Percentiles rank a stretch among this genome's conserved stretches.
Conservation (phyloP, 2,329 filamentous ascomycete species). For the Penicillium aurantiogriseum region DNA sequence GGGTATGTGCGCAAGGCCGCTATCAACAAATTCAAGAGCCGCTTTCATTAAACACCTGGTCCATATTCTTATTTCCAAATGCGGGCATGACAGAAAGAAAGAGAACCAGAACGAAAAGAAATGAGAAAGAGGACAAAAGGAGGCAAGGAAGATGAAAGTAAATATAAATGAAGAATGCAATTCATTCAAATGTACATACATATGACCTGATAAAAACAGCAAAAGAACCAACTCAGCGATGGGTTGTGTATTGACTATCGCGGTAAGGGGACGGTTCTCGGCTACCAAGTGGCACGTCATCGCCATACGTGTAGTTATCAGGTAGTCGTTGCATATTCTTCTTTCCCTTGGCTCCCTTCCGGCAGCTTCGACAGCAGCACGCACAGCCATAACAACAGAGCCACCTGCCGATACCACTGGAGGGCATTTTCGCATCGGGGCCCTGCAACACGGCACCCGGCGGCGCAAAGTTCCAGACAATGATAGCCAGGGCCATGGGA, state of each 20-base stretch:
- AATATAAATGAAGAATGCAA: too few relatives aligned
- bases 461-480: conserved; percentile 24
- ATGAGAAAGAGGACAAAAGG: not conserved
- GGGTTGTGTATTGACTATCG: not conserved
- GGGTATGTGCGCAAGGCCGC: not conserved
- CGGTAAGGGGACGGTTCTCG: not conserved
- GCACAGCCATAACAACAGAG: conserved; percentile 2
- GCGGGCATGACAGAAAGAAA: not conserved
- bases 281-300: not conserved
- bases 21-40: not conserved
- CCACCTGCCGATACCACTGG: conserved; percentile 1
- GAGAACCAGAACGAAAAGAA: not conserved
- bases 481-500: conserved; percentile 41
- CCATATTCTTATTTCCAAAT: not conserved
- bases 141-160: not conserved
- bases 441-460: conserved; percentile 1
- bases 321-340: conserved; percentile 3
- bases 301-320: not conserved
- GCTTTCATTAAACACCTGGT: not conserved
- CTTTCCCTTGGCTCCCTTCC: not conserved
- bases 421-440: not conserved
- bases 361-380: conserved; percentile 7
- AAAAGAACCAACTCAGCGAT: not conserved
- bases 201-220: not conserved
- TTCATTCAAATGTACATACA: not conserved